Base-by-base conservation (phyloP, 257 asterid species). In the Linaria vulgaris region DNA sequence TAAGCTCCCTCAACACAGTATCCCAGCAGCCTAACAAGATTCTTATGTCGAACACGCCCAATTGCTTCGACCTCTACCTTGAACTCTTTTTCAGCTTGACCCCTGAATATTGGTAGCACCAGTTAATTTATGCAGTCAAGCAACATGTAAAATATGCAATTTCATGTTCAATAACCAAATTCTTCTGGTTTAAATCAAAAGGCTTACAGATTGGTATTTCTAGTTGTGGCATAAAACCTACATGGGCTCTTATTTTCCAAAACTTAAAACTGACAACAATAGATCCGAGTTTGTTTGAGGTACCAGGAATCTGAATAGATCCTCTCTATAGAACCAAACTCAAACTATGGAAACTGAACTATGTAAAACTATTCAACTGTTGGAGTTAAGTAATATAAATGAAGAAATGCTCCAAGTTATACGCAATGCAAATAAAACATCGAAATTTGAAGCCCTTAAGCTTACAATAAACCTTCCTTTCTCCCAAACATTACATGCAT, bases 1-100 rank as follows among this genome's bases (percentile, higher is more conserved):
- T 87, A 85, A 64, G 98, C 98, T 73, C 97, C 98, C 83, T 92
- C 98, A 39, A 88, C 97, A 58, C 98, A 88, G 79, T 88, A 92
- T 4, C 98, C 98, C 3, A 92, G 79, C 74, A 92, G 76, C 70
- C 96, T 76, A 39, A 92, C 97, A 44, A 92, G 98, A 77, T 91
- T 91, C 74, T 91, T 91, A 84, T 91, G 98, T 73, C 98, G 79
- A 59, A 86, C 98, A 50, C 98, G 95, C 51, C 98, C 96, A 63
- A 91, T 91, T 34, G 76, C 91, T 46, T 88, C 98, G 45, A 91
- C 98, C 83, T 91, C 98, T 50, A 86, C 96, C 78, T 88, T 91
- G 69, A 91, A 91, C 76, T 91, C 98, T 59, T 80, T 91, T 75
- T 91, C 96, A 0, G 98, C 98, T 77, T 92, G 98, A 53, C 96